Base-by-base conservation (phyloP, 1,284 basidiomycete species). In the Schizopora paradoxa region DNA sequence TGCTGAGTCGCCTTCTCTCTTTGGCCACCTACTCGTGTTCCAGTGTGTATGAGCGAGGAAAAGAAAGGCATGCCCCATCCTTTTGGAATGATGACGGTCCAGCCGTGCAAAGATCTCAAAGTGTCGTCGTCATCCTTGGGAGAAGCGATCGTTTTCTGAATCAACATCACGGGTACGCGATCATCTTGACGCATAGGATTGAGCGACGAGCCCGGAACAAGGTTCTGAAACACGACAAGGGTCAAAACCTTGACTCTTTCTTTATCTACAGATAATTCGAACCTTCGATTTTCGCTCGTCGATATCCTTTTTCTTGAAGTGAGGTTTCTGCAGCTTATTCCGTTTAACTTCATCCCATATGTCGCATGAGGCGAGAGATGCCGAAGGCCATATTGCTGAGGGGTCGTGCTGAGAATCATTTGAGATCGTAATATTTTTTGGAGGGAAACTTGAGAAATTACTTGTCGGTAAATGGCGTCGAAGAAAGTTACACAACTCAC, bases 51-150 rank as follows among this genome's bases (percentile, higher is more conserved):
- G 33, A 97, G 74, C 0, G 91, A 92, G 21, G 74, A 74, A 51
- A 90, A 79, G 64, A 96, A 89, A 1, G 91, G 72, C 83, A 91
- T 92, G 1, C 77, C 73, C 91, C 91, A 97, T 6, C 89, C 89
- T 1, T 78, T 70, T 1, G 93, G 92, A 25, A 94, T 63, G 21
- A 94, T 68, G 4, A 97, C 66, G 1, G 82, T 90, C 83, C 86
- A 95, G 27, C 91, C 91, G 55, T 92, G 80, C 26, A 90, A 67
- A 0, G 73, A 46, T 29, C 49, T 28, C 54, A 3, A 48, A 43
- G 27, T 48, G 43, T 11, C 53, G 22, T 54, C 51, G 42, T 62
- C 35, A 16, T 65, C 49, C 10, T 58, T 54, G 5, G 60, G 34
- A 16, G 64, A 56, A 52, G 77, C 74, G n/a, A 87, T 58, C 1